Evolutionary conservation across 768 basidiomycete species (phyloP), one percentile per base, ranked within the genome.

Genomic region (Lactifluus subvellereus): DNA sequence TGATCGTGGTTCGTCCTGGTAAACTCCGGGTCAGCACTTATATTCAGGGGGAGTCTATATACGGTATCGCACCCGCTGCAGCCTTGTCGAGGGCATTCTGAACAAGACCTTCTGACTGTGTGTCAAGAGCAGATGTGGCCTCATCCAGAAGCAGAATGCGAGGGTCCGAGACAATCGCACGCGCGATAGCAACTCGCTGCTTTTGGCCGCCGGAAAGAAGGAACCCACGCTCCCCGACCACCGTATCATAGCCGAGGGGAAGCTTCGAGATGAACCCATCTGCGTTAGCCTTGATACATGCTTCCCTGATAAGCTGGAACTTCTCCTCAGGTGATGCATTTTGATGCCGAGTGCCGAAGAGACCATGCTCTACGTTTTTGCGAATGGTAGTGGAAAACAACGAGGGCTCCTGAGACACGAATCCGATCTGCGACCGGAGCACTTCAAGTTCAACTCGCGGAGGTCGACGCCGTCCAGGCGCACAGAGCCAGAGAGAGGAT

Each of bases 61-160:
- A 20, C 3, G 8, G 14, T 27, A 50, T 32, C 42, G 22, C 16
- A 66, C 66, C 65, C 3, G 64, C 72, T 4, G 78, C 73, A 4
- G 80, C 80, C 69, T 80, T 80, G 72, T 82, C 80, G 14, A 83
- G 70, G 30, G 81, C 82, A 64, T 81, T 76, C 68, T 82, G 82
- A 1, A 83, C 82, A 56, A 82, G 73, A 22, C 78, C 80, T 59
- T 80, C 81, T 3, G 77, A 78, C 59, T 78, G 76, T 1, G 80
- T 79, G 67, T 82, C 81, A 3, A 82, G 71, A 11, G 80, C 81
- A n/a, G 74, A 75, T 0, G 81, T 82, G 2, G 77, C 78, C 64
- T 82, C 81, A 60, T 82, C 81, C 50, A 82, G 74, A 6, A 83
- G 71, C 3, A 83, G 69, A 45, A 83, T 78, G 20, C 72, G 69